These are phyloP conservation scores for Paulownia fortunei DNA, from an alignment of 257 asterid genomes.

Conservation along the genomic window DNA sequence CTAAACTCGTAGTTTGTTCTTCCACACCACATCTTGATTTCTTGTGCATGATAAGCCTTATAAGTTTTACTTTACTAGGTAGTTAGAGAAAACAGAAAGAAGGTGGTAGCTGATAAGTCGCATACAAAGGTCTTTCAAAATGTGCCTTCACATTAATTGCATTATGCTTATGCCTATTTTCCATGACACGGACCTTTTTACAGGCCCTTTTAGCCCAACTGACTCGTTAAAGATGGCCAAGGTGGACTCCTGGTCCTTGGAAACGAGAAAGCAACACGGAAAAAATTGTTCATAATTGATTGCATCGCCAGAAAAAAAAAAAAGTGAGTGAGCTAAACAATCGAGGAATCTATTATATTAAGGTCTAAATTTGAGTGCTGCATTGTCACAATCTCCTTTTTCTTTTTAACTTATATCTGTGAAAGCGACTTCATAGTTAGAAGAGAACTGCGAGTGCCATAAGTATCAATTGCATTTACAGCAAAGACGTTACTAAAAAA, in stretches of 20 bases:
- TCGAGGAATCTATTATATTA: not conserved
- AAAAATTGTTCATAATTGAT: not conserved
- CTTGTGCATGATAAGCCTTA: not conserved
- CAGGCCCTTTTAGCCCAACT: not conserved
- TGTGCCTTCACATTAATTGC: constrained; percentile 37
- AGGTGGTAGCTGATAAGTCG: constrained; percentile 39
- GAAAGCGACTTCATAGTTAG: not conserved
- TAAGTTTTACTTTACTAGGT: constrained; percentile 4
- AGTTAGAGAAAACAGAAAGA: constrained; percentile 21
- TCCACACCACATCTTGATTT: constrained; percentile 12
- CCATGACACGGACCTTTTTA: not conserved
- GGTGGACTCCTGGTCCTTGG: constrained; percentile 14
- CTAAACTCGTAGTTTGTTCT: constrained; percentile 21
- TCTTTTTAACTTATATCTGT: not conserved
- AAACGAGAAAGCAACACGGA: not conserved
- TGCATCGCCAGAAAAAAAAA: not conserved
- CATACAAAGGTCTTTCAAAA: constrained; percentile 24
- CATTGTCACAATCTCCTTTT: not conserved
- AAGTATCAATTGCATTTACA: too few relatives aligned
- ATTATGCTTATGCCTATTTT: constrained; percentile 3
- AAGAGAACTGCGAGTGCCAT: too few relatives aligned
- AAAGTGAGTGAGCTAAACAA: not conserved
- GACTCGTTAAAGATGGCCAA: constrained; percentile 12
- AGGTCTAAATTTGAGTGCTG: not conserved
- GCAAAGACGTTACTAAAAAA: not conserved